Conservation (phyloP, 306 rosid species). For the Hippophae rhamnoides region DNA sequence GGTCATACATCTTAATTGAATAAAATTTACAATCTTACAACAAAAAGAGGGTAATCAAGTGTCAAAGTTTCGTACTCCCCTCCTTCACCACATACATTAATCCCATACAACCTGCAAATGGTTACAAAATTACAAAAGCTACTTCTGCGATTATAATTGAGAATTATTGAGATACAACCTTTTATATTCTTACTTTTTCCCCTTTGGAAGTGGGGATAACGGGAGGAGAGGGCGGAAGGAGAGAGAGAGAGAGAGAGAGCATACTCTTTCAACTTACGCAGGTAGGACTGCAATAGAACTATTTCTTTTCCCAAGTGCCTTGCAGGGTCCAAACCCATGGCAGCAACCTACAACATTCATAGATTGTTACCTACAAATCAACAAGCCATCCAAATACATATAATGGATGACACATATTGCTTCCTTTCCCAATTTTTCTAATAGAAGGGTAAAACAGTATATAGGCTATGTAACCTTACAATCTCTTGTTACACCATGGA, state of each 20-base stretch:
- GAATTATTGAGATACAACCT: too few species aligned
- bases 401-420: too few species aligned
- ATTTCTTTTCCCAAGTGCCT: constrained; percentile 93
- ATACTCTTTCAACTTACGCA: constrained; percentile 82
- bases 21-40: constrained; percentile 38
- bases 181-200: too few species aligned
- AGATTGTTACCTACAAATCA: constrained; percentile 19
- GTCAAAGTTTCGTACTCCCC: constrained; percentile 95
- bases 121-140: background rate
- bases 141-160: constrained; percentile 4
- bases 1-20: background rate
- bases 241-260: constrained; percentile 12
- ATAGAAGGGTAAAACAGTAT: too few species aligned
- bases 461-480: too few species aligned
- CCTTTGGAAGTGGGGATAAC: background rate
- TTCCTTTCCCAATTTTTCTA: too few species aligned
- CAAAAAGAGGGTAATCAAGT: constrained; percentile 88
- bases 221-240: background rate
- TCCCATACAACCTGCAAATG: constrained; percentile 64
- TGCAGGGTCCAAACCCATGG: constrained; percentile 86
- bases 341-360: constrained; percentile 69
- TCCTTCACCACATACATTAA: constrained; percentile 95
- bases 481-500: too few species aligned
- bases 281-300: constrained; percentile 52
- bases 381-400: constrained; percentile 12